Evolutionary conservation across 2,329 filamentous ascomycete genomes (phyloP).

Genomic region (Monosporascus sp.): DNA sequence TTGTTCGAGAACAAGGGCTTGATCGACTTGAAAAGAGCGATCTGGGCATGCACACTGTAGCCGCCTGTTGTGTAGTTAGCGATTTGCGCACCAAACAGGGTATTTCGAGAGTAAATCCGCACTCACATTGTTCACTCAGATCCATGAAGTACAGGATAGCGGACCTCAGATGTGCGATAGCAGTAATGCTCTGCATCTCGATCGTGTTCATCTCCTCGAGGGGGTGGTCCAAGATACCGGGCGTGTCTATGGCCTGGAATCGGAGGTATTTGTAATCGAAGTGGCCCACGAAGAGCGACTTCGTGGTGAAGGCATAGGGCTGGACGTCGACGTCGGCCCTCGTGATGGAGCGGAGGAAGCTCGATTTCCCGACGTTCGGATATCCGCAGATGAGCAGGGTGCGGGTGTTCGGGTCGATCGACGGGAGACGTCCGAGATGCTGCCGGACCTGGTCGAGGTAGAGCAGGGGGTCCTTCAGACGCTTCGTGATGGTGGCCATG

Average conservation of each 20-base stretch:
- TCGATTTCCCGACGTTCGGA: conserved; percentile 96
- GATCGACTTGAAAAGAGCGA: conserved; percentile 92
- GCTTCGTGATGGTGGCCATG: conserved; percentile 96
- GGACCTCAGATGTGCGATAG: conserved; percentile 91
- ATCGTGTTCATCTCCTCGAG: conserved; percentile 99
- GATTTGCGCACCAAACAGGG: not conserved
- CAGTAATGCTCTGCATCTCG: conserved; percentile 98
- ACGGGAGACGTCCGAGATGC: conserved; percentile 92
- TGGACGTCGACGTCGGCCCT: conserved; percentile 95
- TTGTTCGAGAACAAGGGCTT: conserved; percentile 97
- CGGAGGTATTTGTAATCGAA: conserved; percentile 94
- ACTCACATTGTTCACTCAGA: conserved; percentile 35
- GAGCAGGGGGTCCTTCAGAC: conserved; percentile 87
- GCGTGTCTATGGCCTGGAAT: conserved; percentile 84
- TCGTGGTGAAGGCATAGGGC: conserved; percentile 97
- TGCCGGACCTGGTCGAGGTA: conserved; percentile 97
- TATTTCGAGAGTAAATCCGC: no score
- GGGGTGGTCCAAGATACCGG: conserved; percentile 95
- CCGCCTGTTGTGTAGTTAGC: conserved; percentile 36
- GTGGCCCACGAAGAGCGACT: conserved; percentile 94
- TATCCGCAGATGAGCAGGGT: conserved; percentile 96
- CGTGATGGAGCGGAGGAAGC: conserved; percentile 87
- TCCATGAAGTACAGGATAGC: conserved; percentile 99
- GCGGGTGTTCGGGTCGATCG: conserved; percentile 97
- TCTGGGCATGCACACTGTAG: conserved; percentile 88